phyloP scores from a whole-genome alignment of 192 early-diverging fungal species.

The Powellomyces hirtus region DNA sequence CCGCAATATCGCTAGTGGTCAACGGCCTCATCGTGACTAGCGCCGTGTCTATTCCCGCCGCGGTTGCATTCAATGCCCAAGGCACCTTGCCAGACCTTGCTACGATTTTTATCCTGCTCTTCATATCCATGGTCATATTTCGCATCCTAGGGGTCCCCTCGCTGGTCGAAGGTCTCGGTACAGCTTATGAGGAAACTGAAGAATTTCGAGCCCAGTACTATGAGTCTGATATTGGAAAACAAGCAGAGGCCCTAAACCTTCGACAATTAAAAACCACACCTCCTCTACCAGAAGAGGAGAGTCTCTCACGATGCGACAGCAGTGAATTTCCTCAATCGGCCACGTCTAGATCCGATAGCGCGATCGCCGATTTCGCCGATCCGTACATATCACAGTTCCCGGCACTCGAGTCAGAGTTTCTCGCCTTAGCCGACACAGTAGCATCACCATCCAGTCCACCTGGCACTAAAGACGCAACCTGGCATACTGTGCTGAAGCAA shows the following conservation, averaged over 20 bases:
- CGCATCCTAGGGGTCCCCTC: constrained; percentile 1
- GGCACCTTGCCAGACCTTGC: constrained; percentile 6
- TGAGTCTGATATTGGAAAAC: background rate
- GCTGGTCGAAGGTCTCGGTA: constrained; percentile 1
- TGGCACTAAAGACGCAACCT: background rate
- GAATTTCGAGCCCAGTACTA: background rate
- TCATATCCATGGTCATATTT: constrained; percentile 1
- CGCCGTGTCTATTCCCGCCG: background rate
- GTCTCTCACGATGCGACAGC: background rate
- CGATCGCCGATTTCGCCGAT: constrained; percentile 3
- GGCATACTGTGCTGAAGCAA: constrained; percentile 15
- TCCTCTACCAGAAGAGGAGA: background rate
- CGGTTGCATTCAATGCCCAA: background rate
- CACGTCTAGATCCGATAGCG: constrained; percentile 1
- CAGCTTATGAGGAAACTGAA: background rate
- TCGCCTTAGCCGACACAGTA: constrained; percentile 15
- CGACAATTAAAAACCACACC: background rate
- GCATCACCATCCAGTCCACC: constrained; percentile 15
- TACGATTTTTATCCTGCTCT: background rate
- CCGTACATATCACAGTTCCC: constrained; percentile 19
- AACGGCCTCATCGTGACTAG: background rate
- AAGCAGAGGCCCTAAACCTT: background rate
- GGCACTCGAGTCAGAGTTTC: constrained; percentile 16
- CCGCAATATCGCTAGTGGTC: background rate
- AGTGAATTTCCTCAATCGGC: background rate